Conservation (phyloP, 805 yeast species). For the Wickerhamomyces tratensis region DNA sequence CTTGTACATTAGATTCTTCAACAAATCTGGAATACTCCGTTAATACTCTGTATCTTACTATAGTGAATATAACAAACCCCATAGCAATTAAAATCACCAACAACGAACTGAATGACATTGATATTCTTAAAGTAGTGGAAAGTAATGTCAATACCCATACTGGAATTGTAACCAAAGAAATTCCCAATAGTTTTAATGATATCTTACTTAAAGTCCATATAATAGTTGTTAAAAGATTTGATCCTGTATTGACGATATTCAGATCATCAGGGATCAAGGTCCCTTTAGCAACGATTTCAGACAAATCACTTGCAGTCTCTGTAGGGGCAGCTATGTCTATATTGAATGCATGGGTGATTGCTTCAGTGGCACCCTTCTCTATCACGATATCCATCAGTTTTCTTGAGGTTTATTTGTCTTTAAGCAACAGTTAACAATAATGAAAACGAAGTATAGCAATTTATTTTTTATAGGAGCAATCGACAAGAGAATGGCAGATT, state of each 20-base stretch:
- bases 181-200: slow-evolving; percentile 2
- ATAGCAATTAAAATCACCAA: slow-evolving; percentile 22
- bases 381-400: no score
- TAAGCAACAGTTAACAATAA: no score
- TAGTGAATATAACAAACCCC: slow-evolving; percentile 28
- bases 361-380: no score
- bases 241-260: background rate
- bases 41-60: slow-evolving; percentile 53
- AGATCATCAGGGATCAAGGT: background rate
- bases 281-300: no score
- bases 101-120: slow-evolving; percentile 40
- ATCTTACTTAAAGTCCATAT: background rate
- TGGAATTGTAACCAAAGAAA: slow-evolving; percentile 18
- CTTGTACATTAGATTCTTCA: slow-evolving; percentile 27
- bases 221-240: background rate
- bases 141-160: slow-evolving; percentile 21
- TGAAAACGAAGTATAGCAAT: no score
- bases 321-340: no score
- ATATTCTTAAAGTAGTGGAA: slow-evolving; percentile 37
- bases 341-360: no score
- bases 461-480: no score
- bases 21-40: slow-evolving; percentile 54
- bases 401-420: no score
- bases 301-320: no score
- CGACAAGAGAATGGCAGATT: no score